Conservation (phyloP, 1,284 basidiomycete species). For the Fomitopsis pinicola region DNA sequence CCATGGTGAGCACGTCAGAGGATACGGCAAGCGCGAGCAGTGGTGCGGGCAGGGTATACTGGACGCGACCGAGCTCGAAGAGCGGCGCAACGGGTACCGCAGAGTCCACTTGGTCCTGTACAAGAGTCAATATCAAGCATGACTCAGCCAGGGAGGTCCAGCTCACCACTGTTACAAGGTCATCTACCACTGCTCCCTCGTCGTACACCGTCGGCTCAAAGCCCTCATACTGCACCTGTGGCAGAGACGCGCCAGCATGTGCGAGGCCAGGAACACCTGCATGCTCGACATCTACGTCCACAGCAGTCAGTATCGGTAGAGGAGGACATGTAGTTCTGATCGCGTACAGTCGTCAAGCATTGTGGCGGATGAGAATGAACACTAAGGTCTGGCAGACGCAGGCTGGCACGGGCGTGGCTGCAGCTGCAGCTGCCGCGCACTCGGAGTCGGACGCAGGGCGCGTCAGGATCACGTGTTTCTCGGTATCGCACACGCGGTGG, state of each 20-base stretch:
- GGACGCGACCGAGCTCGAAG: constrained; percentile 84
- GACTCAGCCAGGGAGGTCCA: not conserved
- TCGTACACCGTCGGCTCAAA: constrained; percentile 73
- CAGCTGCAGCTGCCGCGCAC: not conserved
- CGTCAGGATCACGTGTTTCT: not conserved
- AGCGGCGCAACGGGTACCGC: constrained; percentile 43
- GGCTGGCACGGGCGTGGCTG: not conserved
- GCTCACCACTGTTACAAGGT: constrained; percentile 35
- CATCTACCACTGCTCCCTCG: constrained; percentile 42
- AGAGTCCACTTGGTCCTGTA: constrained; percentile 12
- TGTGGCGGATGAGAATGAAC: not conserved
- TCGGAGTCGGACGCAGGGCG: not conserved
- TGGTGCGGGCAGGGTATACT: constrained; percentile 82
- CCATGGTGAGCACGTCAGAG: constrained; percentile 86
- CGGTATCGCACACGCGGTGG: not conserved
- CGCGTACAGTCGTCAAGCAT: constrained; percentile 87
- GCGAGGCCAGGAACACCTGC: constrained; percentile 47
- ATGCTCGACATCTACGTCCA: constrained; percentile 80
- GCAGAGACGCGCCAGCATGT: constrained; percentile 39
- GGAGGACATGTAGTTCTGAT: not conserved
- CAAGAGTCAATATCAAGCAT: not conserved
- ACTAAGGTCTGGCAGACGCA: not conserved
- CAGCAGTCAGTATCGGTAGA: not conserved
- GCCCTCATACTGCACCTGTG: constrained; percentile 76
- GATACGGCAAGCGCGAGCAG: constrained; percentile 78